Base-by-base conservation (phyloP, 768 basidiomycete genomes). In the Collybiopsis luxurians region DNA sequence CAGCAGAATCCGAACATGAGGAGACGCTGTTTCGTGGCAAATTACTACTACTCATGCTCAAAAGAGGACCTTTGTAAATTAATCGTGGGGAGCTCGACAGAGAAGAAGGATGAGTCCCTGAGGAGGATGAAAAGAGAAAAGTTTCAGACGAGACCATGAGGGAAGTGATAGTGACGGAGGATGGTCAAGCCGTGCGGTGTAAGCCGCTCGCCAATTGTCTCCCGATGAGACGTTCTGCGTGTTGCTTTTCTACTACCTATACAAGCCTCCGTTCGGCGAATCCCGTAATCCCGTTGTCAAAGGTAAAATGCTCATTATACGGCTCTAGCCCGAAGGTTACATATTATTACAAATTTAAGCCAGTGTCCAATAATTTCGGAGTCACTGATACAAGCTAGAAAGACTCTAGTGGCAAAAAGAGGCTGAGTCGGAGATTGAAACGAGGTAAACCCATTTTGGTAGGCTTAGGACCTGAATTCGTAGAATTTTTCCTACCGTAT, bases 141-240 rank as follows among this genome's bases (percentile, higher is more conserved):
- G 26, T 31, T 28, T 21, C 46, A 26, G 53, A 44, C 10, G 53
- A 45, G 15, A 27, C 13, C 39, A 43, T 54, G 19, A 38, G 9
- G 42, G 17, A 19, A 44, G 40, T 15, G 42, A 31, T 54, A 40
- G n/a, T 54, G 53, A 26, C 3, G 21, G 53, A 43, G 12, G 12
- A 26, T 44, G 43, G n/a, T 28, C 27, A 28, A 54, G 53, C 19
- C 10, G n/a, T 42, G 39, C 31, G 31, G 17, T 43, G 15, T 3
- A 36, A 54, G 30, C 27, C n/a, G 13, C 4, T 21, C 17, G 2
- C 27, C 38, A 39, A 39, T 39, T 38, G 3, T 45, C 17, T 26
- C 39, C 38, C n/a, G 15, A 39, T 54, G 53, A 54, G 53, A 40
- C 53, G 52, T 42, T 28, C 13, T 43, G 52, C 28, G 34, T 52